Conservation (phyloP, 306 rosid species). For the Cicer judaicum region DNA sequence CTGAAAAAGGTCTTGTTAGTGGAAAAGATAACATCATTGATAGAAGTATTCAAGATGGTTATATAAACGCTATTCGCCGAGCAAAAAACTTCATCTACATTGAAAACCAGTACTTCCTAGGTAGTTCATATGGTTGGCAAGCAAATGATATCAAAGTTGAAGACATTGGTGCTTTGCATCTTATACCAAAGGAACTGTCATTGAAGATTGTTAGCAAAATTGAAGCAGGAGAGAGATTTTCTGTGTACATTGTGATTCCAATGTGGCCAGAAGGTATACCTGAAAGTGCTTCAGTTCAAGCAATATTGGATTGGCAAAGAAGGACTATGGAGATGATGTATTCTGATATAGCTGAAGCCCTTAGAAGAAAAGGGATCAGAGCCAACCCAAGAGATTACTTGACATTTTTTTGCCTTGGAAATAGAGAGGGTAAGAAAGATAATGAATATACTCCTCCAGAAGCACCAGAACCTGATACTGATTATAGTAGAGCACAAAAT, state of each 20-base stretch:
- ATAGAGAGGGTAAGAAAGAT: conserved; percentile 45
- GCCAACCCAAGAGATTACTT: conserved; percentile 58
- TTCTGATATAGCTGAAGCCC: conserved; percentile 65
- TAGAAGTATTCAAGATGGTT: conserved; percentile 80
- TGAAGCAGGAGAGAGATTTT: conserved; percentile 75
- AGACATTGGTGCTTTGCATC: conserved; percentile 78
- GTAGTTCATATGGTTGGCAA: conserved; percentile 87
- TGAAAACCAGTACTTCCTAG: conserved; percentile 87
- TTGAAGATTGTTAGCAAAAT: conserved; percentile 86
- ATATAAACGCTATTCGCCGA: conserved; percentile 75
- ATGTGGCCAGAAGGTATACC: conserved; percentile 98
- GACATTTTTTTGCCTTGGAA: conserved; percentile 86
- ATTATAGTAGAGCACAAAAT: conserved; percentile 68
- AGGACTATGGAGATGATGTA: conserved; percentile 93
- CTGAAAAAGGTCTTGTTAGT: conserved; percentile 61
- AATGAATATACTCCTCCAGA: conserved; percentile 61
- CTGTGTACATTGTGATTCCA: conserved; percentile 77
- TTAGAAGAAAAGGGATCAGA: conserved; percentile 51
- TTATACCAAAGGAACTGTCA: conserved; percentile 80
- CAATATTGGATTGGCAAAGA: conserved; percentile 86
- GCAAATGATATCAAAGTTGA: conserved; percentile 57
- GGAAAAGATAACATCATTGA: conserved; percentile 78
- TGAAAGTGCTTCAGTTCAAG: conserved; percentile 81
- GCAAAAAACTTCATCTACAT: conserved; percentile 88
- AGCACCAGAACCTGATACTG: conserved; percentile 61